phyloP scores from a whole-genome alignment of 2,329 filamentous ascomycete genomes.

The Sporothrix protearum region DNA sequence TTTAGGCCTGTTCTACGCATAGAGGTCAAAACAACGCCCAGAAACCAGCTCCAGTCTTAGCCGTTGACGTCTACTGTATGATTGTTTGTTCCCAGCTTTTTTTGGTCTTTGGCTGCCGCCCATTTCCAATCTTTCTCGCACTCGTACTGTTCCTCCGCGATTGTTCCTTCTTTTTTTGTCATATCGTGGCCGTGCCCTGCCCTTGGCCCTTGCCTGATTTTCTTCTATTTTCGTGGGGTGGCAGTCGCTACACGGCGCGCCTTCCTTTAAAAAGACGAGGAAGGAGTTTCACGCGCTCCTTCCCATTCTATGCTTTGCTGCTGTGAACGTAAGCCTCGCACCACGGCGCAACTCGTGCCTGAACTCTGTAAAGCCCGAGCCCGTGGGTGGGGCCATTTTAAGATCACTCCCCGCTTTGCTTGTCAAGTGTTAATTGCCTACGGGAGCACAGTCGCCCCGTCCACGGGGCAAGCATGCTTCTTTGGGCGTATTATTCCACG shows the following conservation, averaged over 20 bases:
- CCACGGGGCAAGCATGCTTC: neutral
- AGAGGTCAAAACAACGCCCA: neutral
- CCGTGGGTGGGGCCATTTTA: neutral
- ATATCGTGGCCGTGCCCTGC: neutral
- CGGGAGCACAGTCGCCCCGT: too few species aligned
- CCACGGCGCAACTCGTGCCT: neutral
- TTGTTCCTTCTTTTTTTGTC: neutral
- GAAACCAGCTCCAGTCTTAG: neutral
- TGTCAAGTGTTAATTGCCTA: neutral
- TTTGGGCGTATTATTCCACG: neutral
- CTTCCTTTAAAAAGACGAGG: neutral
- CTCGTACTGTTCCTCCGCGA: neutral
- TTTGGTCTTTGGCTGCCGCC: neutral
- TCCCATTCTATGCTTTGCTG: neutral
- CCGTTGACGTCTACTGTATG: neutral
- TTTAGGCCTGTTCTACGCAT: neutral
- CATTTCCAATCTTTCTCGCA: neutral
- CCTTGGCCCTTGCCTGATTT: neutral
- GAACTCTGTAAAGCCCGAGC: slow-evolving; percentile 6
- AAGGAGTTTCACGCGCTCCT: neutral
- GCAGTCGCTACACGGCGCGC: neutral
- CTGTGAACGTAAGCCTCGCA: slow-evolving; percentile 9
- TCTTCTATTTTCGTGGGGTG: neutral
- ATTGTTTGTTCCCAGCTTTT: neutral
- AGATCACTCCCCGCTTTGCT: neutral